These are phyloP conservation scores for Didymella exigua DNA, from an alignment of 2,329 filamentous ascomycete genomes.

Conservation along the genomic window DNA sequence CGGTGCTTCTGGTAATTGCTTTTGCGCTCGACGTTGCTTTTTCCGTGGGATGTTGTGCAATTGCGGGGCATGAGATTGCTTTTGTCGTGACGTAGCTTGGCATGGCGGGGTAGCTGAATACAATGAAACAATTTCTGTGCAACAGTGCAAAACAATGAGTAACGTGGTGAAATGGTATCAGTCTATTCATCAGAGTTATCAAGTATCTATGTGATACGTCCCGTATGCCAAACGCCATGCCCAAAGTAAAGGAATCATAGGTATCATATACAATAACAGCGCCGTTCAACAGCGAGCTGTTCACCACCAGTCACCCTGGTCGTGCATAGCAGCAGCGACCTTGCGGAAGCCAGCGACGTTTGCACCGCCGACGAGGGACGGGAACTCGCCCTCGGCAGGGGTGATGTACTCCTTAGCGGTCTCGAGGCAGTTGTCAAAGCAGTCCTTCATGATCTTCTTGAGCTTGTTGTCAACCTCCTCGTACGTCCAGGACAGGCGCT, in stretches of 20 bases:
- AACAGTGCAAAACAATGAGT: background rate
- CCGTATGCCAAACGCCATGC: slow-evolving; percentile 27
- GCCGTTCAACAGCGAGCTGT: slow-evolving; percentile 17
- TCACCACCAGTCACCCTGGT: slow-evolving; percentile 92
- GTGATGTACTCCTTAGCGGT: slow-evolving; percentile 90
- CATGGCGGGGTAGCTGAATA: background rate
- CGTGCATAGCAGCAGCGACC: slow-evolving; percentile 91
- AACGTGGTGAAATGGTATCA: slow-evolving; percentile 11
- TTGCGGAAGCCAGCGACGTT: slow-evolving; percentile 99
- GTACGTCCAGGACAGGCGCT: slow-evolving; percentile 80
- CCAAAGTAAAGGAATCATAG: slow-evolving; percentile 28
- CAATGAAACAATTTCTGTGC: background rate
- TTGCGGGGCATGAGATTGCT: background rate
- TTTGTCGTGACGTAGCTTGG: slow-evolving; percentile 1
- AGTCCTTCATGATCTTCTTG: slow-evolving; percentile 92
- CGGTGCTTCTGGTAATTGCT: slow-evolving; percentile 1
- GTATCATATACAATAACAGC: slow-evolving; percentile 32
- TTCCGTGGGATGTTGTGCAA: background rate
- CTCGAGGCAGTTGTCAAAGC: slow-evolving; percentile 85
- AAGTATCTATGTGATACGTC: slow-evolving; percentile 25
- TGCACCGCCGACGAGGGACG: slow-evolving; percentile 87
- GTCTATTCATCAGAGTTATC: slow-evolving; percentile 29
- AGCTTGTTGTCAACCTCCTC: slow-evolving; percentile 93
- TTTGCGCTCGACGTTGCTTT: slow-evolving; percentile 8
- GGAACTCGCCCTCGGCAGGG: slow-evolving; percentile 79